Evolutionary conservation across 2,329 filamentous ascomycete species (phyloP).

Genomic region (Arthrinium phaeospermum): DNA sequence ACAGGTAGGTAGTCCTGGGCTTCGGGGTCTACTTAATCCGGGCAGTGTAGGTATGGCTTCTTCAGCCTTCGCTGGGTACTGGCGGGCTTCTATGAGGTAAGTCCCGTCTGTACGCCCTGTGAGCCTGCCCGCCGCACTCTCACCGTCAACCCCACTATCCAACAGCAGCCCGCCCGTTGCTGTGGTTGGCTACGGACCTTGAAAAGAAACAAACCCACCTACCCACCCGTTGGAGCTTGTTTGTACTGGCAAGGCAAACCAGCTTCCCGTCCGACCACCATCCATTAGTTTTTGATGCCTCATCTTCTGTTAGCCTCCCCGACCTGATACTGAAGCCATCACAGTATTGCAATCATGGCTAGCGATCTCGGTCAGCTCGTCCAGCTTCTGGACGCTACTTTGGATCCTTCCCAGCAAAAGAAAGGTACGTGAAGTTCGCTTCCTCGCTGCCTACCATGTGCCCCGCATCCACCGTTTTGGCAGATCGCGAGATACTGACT

Average conservation of each 20-base stretch:
- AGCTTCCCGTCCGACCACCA: slow-evolving; percentile 10
- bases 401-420: slow-evolving; percentile 86
- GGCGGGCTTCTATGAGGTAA: slow-evolving; percentile 11
- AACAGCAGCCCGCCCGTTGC: slow-evolving; percentile 9
- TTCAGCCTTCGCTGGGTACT: not conserved
- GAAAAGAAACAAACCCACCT: slow-evolving; percentile 17
- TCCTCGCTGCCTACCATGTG: slow-evolving; percentile 32
- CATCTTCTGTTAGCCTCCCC: slow-evolving; percentile 5
- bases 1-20: not conserved
- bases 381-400: slow-evolving; percentile 86
- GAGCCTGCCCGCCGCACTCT: not conserved
- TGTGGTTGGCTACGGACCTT: slow-evolving; percentile 16
- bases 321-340: slow-evolving; percentile 15
- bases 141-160: slow-evolving; percentile 13
- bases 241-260: slow-evolving; percentile 14
- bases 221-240: slow-evolving; percentile 14
- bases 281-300: slow-evolving; percentile 16
- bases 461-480: slow-evolving; percentile 35
- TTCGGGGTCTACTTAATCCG: slow-evolving; percentile 8
- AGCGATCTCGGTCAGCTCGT: slow-evolving; percentile 68
- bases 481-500: slow-evolving; percentile 25
- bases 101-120: not conserved
- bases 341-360: slow-evolving; percentile 32
- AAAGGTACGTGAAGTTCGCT: slow-evolving; percentile 67
- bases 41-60: not conserved